Percentiles rank a stretch among this genome's conserved stretches.
Evolutionary conservation across 2,329 filamentous ascomycete genomes (phyloP).

Genomic region (Arthroderma sp.): DNA sequence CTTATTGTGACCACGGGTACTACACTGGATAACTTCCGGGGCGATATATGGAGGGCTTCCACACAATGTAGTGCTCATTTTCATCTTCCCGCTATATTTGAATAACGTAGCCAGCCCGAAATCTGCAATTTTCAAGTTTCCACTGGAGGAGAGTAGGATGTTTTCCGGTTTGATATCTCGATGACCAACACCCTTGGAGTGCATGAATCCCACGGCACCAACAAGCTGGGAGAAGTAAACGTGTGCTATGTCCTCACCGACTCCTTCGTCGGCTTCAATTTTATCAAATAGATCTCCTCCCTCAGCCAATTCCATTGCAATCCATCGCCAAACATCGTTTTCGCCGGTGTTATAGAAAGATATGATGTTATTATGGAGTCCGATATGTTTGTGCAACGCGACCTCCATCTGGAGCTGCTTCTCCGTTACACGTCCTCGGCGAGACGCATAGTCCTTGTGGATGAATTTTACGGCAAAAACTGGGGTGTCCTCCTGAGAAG

Average conservation of each 20-base stretch:
- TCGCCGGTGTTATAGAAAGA: conserved; percentile 82
- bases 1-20: conserved; percentile 36
- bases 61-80: conserved; percentile 77
- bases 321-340: conserved; percentile 83
- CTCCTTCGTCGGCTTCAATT: conserved; percentile 92
- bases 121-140: conserved; percentile 86
- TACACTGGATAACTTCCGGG: conserved; percentile 62
- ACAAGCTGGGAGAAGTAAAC: conserved; percentile 91
- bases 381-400: conserved; percentile 75
- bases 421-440: conserved; percentile 72
- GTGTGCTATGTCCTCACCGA: conserved; percentile 89
- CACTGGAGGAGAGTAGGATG: conserved; percentile 71
- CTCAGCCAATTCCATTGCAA: conserved; percentile 93
- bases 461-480: conserved; percentile 98
- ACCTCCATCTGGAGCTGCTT: conserved; percentile 91
- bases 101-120: conserved; percentile 94
- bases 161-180: conserved; percentile 91
- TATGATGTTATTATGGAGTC: conserved; percentile 85
- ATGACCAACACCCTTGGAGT: conserved; percentile 89
- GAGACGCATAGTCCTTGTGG: conserved; percentile 87
- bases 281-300: conserved; percentile 98
- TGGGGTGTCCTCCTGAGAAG: conserved; percentile 53
- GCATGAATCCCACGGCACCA: conserved; percentile 84
- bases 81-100: conserved; percentile 70
- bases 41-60: conserved; percentile 96